A percentile compares a stretch with the other conserved stretches of the same genome.
These are phyloP conservation scores for Gilbertella persicaria DNA, from an alignment of 371 early-diverging fungal genomes.

Conservation along the genomic window DNA sequence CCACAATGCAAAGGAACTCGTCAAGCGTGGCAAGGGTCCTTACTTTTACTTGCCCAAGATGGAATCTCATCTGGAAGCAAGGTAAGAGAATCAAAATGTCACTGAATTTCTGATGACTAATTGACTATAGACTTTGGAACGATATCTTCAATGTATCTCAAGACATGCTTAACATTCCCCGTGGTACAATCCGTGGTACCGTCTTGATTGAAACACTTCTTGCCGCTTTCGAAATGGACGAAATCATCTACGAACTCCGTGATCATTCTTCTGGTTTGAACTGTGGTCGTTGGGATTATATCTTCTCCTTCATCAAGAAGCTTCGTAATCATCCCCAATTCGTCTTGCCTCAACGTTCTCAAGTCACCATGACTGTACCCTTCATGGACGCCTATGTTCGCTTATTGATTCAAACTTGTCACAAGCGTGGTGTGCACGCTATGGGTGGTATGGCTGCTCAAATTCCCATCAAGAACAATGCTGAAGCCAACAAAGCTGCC, in stretches of 20 bases:
- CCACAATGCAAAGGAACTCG: constrained; percentile 86
- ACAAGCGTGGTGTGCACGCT: constrained; percentile 95
- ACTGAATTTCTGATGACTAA: background rate
- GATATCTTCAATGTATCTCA: constrained; percentile 93
- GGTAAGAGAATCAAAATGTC: no score
- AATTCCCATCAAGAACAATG: constrained; percentile 94
- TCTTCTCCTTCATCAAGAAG: constrained; percentile 95
- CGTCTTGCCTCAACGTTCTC: constrained; percentile 87
- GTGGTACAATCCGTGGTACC: constrained; percentile 95
- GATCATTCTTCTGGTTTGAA: constrained; percentile 95
- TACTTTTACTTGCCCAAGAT: constrained; percentile 98
- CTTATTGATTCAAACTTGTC: constrained; percentile 94
- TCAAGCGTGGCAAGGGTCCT: constrained; percentile 88
- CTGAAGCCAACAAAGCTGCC: constrained; percentile 84
- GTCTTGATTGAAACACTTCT: constrained; percentile 96
- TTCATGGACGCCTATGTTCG: constrained; percentile 95
- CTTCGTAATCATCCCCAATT: constrained; percentile 84
- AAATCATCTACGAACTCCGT: constrained; percentile 96
- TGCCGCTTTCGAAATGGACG: constrained; percentile 97
- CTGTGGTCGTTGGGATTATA: constrained; percentile 99
- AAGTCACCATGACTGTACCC: constrained; percentile 91
- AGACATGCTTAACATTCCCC: constrained; percentile 84
- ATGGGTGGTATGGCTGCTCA: constrained; percentile 99
- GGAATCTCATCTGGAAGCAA: constrained; percentile 95
- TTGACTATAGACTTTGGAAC: constrained; percentile 81